Percentiles rank a stretch among this genome's conserved stretches.
These are phyloP conservation scores for Ilyonectria mors-panacis DNA, from an alignment of 2,329 filamentous ascomycete genomes.

Conservation along the genomic window DNA sequence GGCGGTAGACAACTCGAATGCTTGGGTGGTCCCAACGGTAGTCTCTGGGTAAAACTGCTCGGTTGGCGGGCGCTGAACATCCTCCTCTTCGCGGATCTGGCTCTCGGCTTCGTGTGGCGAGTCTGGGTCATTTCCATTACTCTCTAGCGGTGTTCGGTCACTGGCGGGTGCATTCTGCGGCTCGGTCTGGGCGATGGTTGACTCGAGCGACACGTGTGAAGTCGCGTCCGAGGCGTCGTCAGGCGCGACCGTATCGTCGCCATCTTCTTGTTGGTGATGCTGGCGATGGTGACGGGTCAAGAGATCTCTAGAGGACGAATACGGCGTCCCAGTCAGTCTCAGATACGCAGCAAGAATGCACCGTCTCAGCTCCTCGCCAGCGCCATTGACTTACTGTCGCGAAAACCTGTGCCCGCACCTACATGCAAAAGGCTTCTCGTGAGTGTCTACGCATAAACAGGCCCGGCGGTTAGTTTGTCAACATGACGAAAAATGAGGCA, in stretches of 20 bases:
- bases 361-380: not conserved
- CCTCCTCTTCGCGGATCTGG: not conserved
- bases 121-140: not conserved
- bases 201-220: not conserved
- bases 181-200: not conserved
- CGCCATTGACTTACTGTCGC: conserved; percentile 8
- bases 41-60: not conserved
- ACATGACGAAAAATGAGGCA: not conserved
- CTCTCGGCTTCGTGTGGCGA: not conserved
- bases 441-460: conserved; percentile 1
- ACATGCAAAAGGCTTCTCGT: conserved; percentile 18
- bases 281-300: conserved; percentile 21
- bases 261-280: not conserved
- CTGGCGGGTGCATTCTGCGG: not conserved
- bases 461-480: not conserved
- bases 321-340: not conserved
- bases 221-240: not conserved
- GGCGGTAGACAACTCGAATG: not conserved
- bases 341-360: not conserved
- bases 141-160: not conserved
- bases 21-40: not conserved
- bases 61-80: not conserved
- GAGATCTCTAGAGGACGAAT: conserved; percentile 4
- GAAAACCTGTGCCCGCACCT: conserved; percentile 17
- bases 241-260: not conserved